Percentiles rank a stretch among this genome's conserved stretches.
Evolutionary conservation across 2,329 filamentous ascomycete genomes (phyloP).

Genomic region (Penicillium paneum): DNA sequence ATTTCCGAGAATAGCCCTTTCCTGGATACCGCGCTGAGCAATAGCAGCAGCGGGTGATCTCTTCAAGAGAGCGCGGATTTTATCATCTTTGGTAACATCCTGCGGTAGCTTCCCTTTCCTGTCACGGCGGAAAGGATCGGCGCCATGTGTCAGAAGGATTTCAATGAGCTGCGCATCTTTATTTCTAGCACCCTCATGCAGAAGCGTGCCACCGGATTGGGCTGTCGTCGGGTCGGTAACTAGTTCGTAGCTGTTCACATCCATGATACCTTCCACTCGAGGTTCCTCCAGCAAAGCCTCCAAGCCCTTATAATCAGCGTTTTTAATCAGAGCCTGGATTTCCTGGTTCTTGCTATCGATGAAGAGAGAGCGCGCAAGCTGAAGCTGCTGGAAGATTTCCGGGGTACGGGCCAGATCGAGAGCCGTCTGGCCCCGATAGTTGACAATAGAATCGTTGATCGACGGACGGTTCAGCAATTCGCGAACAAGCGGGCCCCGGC

Average conservation of each 20-base stretch:
- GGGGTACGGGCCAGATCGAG: slow-evolving; percentile 87
- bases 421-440: slow-evolving; percentile 78
- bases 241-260: slow-evolving; percentile 89
- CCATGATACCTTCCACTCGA: slow-evolving; percentile 78
- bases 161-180: slow-evolving; percentile 86
- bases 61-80: slow-evolving; percentile 82
- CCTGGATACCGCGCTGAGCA: slow-evolving; percentile 91
- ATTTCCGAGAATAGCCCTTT: slow-evolving; percentile 89
- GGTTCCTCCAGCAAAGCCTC: slow-evolving; percentile 80
- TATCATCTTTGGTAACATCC: slow-evolving; percentile 93
- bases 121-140: slow-evolving; percentile 92
- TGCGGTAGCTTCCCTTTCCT: slow-evolving; percentile 94
- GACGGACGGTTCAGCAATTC: slow-evolving; percentile 76
- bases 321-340: slow-evolving; percentile 73
- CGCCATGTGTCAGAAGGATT: slow-evolving; percentile 84
- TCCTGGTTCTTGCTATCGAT: slow-evolving; percentile 81
- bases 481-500: slow-evolving; percentile 74
- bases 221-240: slow-evolving; percentile 74
- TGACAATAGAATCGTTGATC: slow-evolving; percentile 84
- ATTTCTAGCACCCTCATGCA: slow-evolving; percentile 89
- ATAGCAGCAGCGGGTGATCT: slow-evolving; percentile 90
- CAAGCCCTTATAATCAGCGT: slow-evolving; percentile 71
- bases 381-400: slow-evolving; percentile 92
- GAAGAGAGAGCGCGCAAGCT: slow-evolving; percentile 84
- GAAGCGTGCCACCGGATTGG: slow-evolving; percentile 80